Percentiles rank a stretch among this genome's conserved stretches.
Conservation (phyloP, 2,329 filamentous ascomycete genomes). For the Ustulina deusta region DNA sequence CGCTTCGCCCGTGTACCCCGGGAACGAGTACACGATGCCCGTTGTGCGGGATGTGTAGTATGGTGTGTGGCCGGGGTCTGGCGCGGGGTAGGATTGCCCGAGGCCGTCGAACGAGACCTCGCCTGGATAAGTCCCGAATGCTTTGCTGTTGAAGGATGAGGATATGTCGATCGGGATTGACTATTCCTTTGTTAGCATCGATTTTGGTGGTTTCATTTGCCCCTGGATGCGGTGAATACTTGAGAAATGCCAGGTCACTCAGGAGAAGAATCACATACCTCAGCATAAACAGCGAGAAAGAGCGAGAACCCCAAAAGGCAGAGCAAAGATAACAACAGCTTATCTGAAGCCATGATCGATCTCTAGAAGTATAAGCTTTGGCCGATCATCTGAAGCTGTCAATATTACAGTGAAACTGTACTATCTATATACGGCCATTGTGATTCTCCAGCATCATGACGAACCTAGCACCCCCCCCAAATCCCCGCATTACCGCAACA, state of each 20-base stretch:
- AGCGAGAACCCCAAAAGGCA: neutral
- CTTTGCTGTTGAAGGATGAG: slow-evolving; percentile 60
- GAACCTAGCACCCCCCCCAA: neutral
- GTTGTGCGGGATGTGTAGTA: slow-evolving; percentile 56
- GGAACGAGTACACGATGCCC: slow-evolving; percentile 58
- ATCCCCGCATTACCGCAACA: neutral
- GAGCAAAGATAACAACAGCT: neutral
- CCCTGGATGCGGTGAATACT: neutral
- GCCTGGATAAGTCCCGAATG: slow-evolving; percentile 58
- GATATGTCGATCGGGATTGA: slow-evolving; percentile 52
- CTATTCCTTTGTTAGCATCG: slow-evolving; percentile 33
- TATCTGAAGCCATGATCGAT: slow-evolving; percentile 10
- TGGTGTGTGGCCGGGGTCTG: slow-evolving; percentile 47
- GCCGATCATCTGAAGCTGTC: neutral
- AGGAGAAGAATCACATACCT: slow-evolving; percentile 6
- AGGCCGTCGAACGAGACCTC: slow-evolving; percentile 60
- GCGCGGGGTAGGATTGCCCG: slow-evolving; percentile 57
- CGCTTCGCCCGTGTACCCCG: slow-evolving; percentile 55
- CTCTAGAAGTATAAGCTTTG: neutral
- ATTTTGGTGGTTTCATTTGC: neutral
- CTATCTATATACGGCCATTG: neutral
- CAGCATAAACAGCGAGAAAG: neutral
- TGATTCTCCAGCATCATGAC: neutral
- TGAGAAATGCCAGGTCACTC: neutral
- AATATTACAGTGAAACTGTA: neutral